These are phyloP conservation scores for Lanmaoa pseudosensibilis DNA, from an alignment of 768 basidiomycete genomes.

Conservation along the genomic window DNA sequence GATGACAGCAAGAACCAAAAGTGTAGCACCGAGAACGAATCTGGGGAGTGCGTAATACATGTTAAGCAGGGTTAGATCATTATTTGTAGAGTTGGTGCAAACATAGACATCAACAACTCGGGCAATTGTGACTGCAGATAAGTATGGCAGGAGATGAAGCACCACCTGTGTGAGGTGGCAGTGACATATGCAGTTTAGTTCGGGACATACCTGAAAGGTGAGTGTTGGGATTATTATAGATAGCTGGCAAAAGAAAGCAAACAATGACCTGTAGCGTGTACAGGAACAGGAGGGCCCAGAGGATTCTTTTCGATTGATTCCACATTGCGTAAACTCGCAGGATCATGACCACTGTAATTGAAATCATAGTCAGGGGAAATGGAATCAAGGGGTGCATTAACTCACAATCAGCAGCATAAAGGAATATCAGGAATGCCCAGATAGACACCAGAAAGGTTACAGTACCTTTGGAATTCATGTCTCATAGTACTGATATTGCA, in stretches of 20 bases:
- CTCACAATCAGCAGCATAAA: slow-evolving; percentile 1
- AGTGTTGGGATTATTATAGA: not conserved
- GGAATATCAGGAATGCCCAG: slow-evolving; percentile 1
- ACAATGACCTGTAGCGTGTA: not conserved
- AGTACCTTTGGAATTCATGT: not conserved
- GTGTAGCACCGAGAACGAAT: too few species aligned
- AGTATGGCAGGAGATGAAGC: not conserved
- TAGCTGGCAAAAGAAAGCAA: not conserved
- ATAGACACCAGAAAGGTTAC: accelerated
- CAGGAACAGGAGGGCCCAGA: not conserved
- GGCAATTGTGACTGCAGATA: not conserved
- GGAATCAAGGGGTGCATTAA: not conserved
- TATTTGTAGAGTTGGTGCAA: not conserved
- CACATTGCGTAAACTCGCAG: not conserved
- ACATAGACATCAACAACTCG: not conserved
- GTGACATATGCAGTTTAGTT: not conserved
- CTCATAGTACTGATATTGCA: not conserved
- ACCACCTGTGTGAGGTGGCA: not conserved
- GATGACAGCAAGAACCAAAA: too few species aligned
- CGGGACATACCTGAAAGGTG: not conserved
- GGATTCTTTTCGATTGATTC: not conserved
- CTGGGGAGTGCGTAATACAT: not conserved
- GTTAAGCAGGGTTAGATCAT: too few species aligned
- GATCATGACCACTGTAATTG: not conserved
- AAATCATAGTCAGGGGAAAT: not conserved